A percentile compares a stretch with the other conserved stretches of the same genome.
phyloP scores from a whole-genome alignment of 2,329 filamentous ascomycete species.

The Apiospora aurea region DNA sequence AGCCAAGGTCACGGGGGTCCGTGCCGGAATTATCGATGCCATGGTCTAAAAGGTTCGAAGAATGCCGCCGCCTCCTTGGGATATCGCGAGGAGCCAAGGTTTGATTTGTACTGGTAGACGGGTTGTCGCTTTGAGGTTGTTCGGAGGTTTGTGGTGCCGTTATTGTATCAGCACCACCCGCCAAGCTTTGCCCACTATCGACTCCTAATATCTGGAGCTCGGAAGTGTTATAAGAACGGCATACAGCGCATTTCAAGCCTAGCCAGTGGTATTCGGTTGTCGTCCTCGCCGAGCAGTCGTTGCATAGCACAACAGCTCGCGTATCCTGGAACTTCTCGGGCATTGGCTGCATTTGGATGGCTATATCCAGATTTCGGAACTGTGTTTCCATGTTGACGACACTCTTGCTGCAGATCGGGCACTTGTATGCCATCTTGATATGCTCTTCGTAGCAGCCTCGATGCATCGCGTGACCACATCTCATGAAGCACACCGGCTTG shows the following conservation, averaged over 20 bases:
- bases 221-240: slow-evolving; percentile 73
- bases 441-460: slow-evolving; percentile 87
- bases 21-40: slow-evolving; percentile 30
- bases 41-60: slow-evolving; percentile 39
- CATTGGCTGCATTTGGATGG: slow-evolving; percentile 92
- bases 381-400: slow-evolving; percentile 97
- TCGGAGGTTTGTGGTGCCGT: not conserved
- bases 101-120: slow-evolving; percentile 27
- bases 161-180: not conserved
- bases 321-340: slow-evolving; percentile 82
- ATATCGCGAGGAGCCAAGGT: slow-evolving; percentile 35
- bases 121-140: not conserved
- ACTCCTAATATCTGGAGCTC: slow-evolving; percentile 66
- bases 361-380: slow-evolving; percentile 88
- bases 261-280: slow-evolving; percentile 93
- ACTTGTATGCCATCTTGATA: slow-evolving; percentile 91
- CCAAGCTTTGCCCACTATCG: not conserved
- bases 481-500: slow-evolving; percentile 89
- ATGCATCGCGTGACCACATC: slow-evolving; percentile 95
- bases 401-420: slow-evolving; percentile 94
- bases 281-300: slow-evolving; percentile 90
- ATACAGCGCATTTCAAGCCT: slow-evolving; percentile 84
- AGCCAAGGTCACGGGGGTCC: slow-evolving; percentile 28
- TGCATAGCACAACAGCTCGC: slow-evolving; percentile 85
- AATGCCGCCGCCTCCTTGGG: slow-evolving; percentile 40